Percentiles rank a stretch among this genome's conserved stretches.
These are phyloP conservation scores for Stemphylium vesicarium DNA, from an alignment of 2,329 filamentous ascomycete genomes.

Conservation along the genomic window DNA sequence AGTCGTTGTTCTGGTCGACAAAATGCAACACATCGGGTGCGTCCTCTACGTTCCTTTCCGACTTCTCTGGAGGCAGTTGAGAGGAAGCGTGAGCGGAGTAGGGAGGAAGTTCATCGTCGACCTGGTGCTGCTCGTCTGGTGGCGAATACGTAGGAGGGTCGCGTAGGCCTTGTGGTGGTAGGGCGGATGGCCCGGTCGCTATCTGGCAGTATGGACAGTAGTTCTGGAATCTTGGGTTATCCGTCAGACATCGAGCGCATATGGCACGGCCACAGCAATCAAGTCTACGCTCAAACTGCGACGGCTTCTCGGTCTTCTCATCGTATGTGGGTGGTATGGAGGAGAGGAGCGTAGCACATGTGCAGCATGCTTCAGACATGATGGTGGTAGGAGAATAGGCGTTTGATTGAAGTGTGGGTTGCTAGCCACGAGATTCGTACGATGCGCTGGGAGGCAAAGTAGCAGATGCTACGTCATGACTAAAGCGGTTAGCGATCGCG, in stretches of 20 bases:
- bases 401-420: not conserved
- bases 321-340: constrained; percentile 60
- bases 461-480: constrained; percentile 43
- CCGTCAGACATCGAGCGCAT: constrained; percentile 73
- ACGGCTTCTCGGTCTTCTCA: constrained; percentile 66
- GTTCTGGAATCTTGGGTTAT: constrained; percentile 70
- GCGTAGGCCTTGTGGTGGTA: constrained; percentile 66
- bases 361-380: constrained; percentile 66
- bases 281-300: constrained; percentile 65
- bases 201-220: constrained; percentile 81
- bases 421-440: constrained; percentile 3
- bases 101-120: constrained; percentile 52
- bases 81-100: constrained; percentile 49
- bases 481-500: constrained; percentile 33
- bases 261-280: constrained; percentile 74
- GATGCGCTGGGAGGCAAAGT: constrained; percentile 19
- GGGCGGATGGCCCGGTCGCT: constrained; percentile 64
- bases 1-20: constrained; percentile 72
- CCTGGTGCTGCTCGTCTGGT: constrained; percentile 38
- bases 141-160: constrained; percentile 71
- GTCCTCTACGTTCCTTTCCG: constrained; percentile 33
- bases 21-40: constrained; percentile 76
- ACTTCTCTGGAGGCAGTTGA: constrained; percentile 41
- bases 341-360: constrained; percentile 69
- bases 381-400: not conserved